Evolutionary conservation across 345 rosid species (phyloP), one percentile per base, ranked within the genome.

Genomic region (Isatis tinctoria): DNA sequence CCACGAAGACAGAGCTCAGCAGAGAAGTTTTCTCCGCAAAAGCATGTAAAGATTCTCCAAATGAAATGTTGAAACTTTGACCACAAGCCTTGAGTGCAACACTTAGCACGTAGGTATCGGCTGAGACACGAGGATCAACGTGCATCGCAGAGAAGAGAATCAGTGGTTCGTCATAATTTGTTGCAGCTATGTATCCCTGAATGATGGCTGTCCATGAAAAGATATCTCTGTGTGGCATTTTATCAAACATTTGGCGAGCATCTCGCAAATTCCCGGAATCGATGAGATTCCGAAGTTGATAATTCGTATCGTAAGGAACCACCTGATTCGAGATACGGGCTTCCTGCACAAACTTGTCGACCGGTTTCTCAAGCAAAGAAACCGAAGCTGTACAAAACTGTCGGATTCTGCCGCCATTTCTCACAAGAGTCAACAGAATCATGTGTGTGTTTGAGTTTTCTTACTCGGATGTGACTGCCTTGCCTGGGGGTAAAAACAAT

Each of bases 81-180:
- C 86, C 91, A 62, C 95, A 89, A 79, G 87, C 95, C 68, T 94
- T 91, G 57, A 91, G 78, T 3, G 87, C 93, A 68, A 88, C 73
- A 60, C 97, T 91, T 67, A 94, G 83, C 41, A 82, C 49, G 45
- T 85, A 88, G 40, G 91, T 81, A 73, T 94, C 98, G 69, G 87
- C 72, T 10, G 45, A 51, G 65, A 90, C 63, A 10, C 65, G 75
- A 36, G 90, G 87, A 78, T 77, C 83, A 40, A 80, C 61, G 89
- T 87, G 85, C 93, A 91, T 82, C 5, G 58, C 58, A 3, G 84
- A 85, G 75, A 91, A 90, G 78, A 94, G 80, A 61, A 54, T n/a
- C 67, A 94, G 70, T 0, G 95, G 93, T 81, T 87, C 93, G 2
- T 45, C 61, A 24, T 84, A 56, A 67, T 85, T 72, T 48, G 37